These are phyloP conservation scores for Noccaea caerulescens DNA, from an alignment of 345 rosid genomes.

Conservation along the genomic window DNA sequence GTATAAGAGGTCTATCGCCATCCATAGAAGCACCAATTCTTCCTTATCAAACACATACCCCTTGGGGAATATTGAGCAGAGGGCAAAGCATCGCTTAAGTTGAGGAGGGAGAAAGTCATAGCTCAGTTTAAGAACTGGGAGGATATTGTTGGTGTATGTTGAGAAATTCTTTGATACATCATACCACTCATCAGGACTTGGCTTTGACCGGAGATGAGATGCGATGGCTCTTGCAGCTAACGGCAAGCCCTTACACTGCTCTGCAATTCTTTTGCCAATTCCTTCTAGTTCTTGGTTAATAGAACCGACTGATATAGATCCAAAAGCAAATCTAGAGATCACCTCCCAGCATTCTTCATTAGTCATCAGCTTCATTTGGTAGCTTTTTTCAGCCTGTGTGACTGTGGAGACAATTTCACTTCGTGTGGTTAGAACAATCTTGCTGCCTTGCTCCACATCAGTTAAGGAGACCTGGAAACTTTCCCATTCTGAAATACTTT, in stretches of 20 bases:
- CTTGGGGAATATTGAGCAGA: conserved; percentile 47
- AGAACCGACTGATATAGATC: conserved; percentile 30
- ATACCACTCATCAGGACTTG: conserved; percentile 36
- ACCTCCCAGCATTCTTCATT: conserved; percentile 50
- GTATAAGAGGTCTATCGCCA: conserved; percentile 48
- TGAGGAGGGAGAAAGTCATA: conserved; percentile 42
- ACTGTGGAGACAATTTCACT: conserved; percentile 38
- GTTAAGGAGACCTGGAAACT: conserved; percentile 36
- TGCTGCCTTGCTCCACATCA: conserved; percentile 47
- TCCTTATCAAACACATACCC: conserved; percentile 44
- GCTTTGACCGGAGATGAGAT: conserved; percentile 39
- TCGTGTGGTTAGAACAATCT: conserved; percentile 55
- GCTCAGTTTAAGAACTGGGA: conserved; percentile 44
- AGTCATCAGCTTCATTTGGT: conserved; percentile 37
- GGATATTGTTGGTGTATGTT: conserved; percentile 17
- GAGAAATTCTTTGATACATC: conserved; percentile 39
- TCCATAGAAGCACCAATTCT: conserved; percentile 46
- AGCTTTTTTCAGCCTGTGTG: conserved; percentile 30
- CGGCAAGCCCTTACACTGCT: conserved; percentile 50
- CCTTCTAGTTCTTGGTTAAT: conserved; percentile 39
- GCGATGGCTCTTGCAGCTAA: conserved; percentile 48
- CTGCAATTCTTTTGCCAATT: conserved; percentile 46
- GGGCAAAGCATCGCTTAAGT: conserved; percentile 49
- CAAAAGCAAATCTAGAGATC: conserved; percentile 40
- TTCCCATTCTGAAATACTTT: conserved; percentile 43